Base-by-base conservation (phyloP, 2,329 filamentous ascomycete genomes). In the Fusarium sp. region DNA sequence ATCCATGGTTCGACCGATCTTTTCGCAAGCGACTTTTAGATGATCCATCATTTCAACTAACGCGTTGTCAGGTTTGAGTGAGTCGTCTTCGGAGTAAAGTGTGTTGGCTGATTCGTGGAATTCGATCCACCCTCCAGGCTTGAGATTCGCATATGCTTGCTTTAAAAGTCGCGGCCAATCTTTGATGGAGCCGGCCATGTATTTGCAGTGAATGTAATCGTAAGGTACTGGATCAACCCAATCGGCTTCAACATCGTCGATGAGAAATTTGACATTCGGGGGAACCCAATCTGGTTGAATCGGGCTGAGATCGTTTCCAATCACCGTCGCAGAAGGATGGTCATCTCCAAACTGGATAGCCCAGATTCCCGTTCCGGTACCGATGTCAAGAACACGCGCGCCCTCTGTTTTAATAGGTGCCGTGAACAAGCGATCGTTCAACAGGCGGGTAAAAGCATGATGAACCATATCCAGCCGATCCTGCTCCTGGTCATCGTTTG, bases 181-280 rank as follows among this genome's bases (percentile, higher is more conserved):
- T 34, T 75, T 76, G 57, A 82, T 77, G 13, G 78, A 75, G 2
- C 77, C 79, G 5, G 75, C 73, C 67, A 82, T 77, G 40, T 76
- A 79, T 1, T 79, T 74, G 22, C 78, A 76, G 49, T 82, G 78
- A 13, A 82, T 79, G 37, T 73, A 80, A 41, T 79, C 77, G 44
- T 78, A 79, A 14, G 71, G 58, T 4, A 64, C 47, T 0, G 68
- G 52, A 30, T 77, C 69, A 4, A 53, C 58, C 89, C 88, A 91
- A 3, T 86, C 81, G 34, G 85, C 81, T 71, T 90, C 86, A 20
- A 84, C 81, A 70, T 90, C 87, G 71, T 90, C 88, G 10, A 91
- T 81, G 37, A 88, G 75, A 72, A 90, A 90, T 8, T 81, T 82
- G 57, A 88, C 82, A 67, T 90, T 90, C 4, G 85, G 83, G 4